Evolutionary conservation across 2,329 filamentous ascomycete species (phyloP).

Genomic region (Sporothrix pseudoabietina): DNA sequence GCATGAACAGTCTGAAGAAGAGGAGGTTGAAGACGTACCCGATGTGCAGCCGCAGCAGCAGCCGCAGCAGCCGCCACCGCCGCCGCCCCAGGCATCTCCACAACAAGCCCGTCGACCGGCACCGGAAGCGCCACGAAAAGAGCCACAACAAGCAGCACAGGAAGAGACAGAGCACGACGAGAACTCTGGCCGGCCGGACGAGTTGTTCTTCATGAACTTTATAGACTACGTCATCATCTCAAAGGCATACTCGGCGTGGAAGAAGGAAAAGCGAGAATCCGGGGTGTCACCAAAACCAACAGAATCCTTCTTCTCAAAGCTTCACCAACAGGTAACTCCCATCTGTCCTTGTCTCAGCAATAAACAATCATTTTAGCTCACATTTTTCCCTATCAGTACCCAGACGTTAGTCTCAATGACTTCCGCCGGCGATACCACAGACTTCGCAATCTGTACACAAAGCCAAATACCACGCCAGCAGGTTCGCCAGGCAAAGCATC

Average conservation of each 20-base stretch:
- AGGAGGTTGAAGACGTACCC: neutral
- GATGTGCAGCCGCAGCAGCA: neutral
- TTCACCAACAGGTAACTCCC: neutral
- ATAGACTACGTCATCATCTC: neutral
- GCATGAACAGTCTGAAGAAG: neutral
- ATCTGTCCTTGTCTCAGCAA: neutral
- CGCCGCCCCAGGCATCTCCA: neutral
- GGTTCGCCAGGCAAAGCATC: neutral
- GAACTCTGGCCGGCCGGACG: neutral
- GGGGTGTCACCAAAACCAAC: neutral
- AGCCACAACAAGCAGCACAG: neutral
- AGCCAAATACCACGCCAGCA: neutral
- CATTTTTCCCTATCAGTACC: neutral
- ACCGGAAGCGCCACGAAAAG: neutral
- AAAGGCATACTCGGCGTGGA: neutral
- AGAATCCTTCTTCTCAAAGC: neutral
- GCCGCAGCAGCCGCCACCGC: neutral
- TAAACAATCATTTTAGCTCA: neutral
- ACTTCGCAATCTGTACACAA: conserved; percentile 3
- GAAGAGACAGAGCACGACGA: neutral
- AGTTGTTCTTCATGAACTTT: conserved; percentile 10
- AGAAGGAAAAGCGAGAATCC: neutral
- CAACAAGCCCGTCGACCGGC: neutral
- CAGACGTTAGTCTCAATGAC: neutral
- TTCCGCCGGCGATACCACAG: conserved; percentile 7